phyloP scores from a whole-genome alignment of 306 rosid species.

The Myrica gale region DNA sequence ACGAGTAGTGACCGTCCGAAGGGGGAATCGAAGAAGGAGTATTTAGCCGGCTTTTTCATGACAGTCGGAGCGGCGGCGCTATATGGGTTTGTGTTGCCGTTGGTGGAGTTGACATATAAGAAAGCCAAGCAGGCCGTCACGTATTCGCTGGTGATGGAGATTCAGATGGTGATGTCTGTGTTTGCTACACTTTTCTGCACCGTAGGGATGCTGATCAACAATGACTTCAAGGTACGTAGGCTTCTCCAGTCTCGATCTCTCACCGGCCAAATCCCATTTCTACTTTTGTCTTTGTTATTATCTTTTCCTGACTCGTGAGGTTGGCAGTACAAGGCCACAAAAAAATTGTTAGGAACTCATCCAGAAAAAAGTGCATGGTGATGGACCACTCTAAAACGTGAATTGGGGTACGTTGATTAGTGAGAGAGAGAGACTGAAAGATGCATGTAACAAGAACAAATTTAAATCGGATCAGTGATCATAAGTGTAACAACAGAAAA shows the following conservation, averaged over 20 bases:
- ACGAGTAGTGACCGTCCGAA: conserved; percentile 57
- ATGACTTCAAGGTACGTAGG: conserved; percentile 65
- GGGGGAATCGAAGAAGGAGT: conserved; percentile 58
- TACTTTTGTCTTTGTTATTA: too few species aligned
- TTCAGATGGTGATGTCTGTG: conserved; percentile 65
- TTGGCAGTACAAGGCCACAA: too few species aligned
- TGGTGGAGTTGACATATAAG: conserved; percentile 61
- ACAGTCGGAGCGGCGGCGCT: conserved; percentile 65
- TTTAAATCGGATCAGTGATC: too few species aligned
- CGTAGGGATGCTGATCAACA: conserved; percentile 69
- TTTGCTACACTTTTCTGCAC: conserved; percentile 66
- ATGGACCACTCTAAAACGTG: too few species aligned
- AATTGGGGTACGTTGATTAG: too few species aligned
- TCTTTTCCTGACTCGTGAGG: too few species aligned
- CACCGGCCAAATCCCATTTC: background rate
- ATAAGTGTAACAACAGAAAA: too few species aligned
- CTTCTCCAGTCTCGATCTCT: background rate
- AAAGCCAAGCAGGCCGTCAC: conserved; percentile 57
- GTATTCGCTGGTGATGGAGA: conserved; percentile 72
- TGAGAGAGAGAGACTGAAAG: too few species aligned
- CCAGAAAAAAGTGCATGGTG: too few species aligned
- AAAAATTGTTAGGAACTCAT: too few species aligned
- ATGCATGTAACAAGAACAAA: too few species aligned
- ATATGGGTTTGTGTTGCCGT: conserved; percentile 73
- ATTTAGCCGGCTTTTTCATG: conserved; percentile 57